phyloP scores from a whole-genome alignment of 306 rosid species.

The Cucurbita maxima region DNA sequence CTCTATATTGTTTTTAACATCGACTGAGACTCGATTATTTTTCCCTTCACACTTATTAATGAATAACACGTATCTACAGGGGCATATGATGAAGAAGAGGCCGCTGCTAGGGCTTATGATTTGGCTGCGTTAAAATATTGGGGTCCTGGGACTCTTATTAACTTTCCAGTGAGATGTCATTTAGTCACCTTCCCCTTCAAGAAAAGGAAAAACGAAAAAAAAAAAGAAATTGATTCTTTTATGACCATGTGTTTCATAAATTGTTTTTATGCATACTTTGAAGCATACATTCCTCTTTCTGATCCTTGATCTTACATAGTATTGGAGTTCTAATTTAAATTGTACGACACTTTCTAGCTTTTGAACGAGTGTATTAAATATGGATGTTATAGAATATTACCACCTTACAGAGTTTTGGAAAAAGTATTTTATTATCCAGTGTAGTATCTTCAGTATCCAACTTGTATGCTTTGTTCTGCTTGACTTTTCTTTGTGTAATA shows the following conservation, averaged over 20 bases:
- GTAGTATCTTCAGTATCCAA: not conserved
- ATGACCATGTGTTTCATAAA: not conserved
- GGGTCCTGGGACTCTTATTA: constrained; percentile 98
- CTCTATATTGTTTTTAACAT: not conserved
- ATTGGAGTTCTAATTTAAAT: not conserved
- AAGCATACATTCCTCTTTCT: not conserved
- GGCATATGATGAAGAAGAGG: constrained; percentile 97
- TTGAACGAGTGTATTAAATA: not conserved
- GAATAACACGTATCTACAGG: constrained; percentile 32
- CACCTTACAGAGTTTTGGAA: not conserved
- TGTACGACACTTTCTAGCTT: not conserved
- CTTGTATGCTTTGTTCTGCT: not conserved
- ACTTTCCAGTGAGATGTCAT: constrained; percentile 66
- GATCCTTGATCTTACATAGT: not conserved
- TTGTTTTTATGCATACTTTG: not conserved
- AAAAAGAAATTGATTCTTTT: not conserved
- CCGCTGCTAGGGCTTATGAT: constrained; percentile 98
- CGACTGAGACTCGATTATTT: not conserved
- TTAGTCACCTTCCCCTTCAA: not conserved
- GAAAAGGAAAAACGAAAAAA: not conserved
- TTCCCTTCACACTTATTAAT: not conserved
- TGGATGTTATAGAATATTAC: not conserved
- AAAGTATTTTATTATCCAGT: not conserved
- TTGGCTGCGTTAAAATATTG: constrained; percentile 97
- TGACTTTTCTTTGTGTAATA: not conserved